Percentiles rank a stretch among this genome's conserved stretches.
phyloP scores from a whole-genome alignment of 2,329 filamentous ascomycete species.

The Dactylellina haptotyla region DNA sequence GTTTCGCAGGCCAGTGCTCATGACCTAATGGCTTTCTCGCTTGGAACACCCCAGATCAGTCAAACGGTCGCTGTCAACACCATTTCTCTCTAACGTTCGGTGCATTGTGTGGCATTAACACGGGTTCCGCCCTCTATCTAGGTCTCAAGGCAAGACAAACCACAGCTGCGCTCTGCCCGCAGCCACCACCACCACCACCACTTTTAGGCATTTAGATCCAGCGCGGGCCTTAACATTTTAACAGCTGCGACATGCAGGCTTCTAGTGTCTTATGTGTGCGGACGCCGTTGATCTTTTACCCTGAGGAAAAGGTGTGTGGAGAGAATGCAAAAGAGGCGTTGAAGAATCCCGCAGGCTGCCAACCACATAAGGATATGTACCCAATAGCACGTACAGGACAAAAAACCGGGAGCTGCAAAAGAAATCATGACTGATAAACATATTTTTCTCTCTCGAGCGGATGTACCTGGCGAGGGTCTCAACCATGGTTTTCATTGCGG shows the following conservation, averaged over 20 bases:
- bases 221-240: conserved; percentile 11
- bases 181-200: neutral
- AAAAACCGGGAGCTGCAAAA: neutral
- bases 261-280: conserved; percentile 37
- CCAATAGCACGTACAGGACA: neutral
- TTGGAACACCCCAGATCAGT: conserved; percentile 49
- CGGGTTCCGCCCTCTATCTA: neutral
- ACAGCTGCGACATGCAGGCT: conserved; percentile 40
- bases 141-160: conserved; percentile 42
- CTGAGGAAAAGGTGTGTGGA: conserved; percentile 15
- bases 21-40: conserved; percentile 47
- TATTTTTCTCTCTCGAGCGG: neutral
- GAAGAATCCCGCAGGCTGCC: conserved; percentile 9
- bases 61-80: conserved; percentile 23
- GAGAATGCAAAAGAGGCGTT: conserved; percentile 10
- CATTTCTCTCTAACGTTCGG: conserved; percentile 11
- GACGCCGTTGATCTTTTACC: conserved; percentile 33
- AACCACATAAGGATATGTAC: neutral
- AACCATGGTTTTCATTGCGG: conserved; percentile 6
- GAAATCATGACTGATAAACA: neutral
- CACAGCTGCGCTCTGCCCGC: conserved; percentile 12
- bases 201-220: conserved; percentile 7
- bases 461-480: neutral
- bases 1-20: conserved; percentile 14
- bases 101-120: conserved; percentile 15